Evolutionary conservation across 1,284 basidiomycete genomes (phyloP).

Genomic region (Naganishia sp.): DNA sequence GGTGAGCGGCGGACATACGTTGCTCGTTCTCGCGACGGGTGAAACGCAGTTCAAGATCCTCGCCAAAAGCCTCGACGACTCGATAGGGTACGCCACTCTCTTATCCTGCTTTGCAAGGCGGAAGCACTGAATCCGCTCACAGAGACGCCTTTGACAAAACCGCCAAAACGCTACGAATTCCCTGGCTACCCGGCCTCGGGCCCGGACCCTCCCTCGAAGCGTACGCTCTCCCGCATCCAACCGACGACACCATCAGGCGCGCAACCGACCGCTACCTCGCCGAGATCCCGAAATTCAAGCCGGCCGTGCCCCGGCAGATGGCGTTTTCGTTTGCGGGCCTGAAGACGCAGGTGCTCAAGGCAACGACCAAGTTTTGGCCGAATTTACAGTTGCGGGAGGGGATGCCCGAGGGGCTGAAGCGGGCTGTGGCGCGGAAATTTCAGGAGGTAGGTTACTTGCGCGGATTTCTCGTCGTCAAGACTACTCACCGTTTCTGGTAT

Average conservation of each 20-base stretch:
- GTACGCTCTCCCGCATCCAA: conserved; percentile 54
- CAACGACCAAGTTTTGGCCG: conserved; percentile 31
- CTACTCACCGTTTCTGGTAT: conserved; percentile 5
- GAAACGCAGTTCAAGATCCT: conserved; percentile 67
- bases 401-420: conserved; percentile 37
- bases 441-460: conserved; percentile 54
- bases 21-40: conserved; percentile 73
- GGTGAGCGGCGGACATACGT: conserved; percentile 86
- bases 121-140: conserved; percentile 8
- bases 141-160: conserved; percentile 77
- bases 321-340: conserved; percentile 76
- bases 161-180: conserved; percentile 66
- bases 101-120: not conserved
- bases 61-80: conserved; percentile 72
- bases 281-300: conserved; percentile 57
- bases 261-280: conserved; percentile 40
- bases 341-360: conserved; percentile 61
- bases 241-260: conserved; percentile 14
- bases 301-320: conserved; percentile 54
- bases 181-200: conserved; percentile 61
- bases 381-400: conserved; percentile 26
- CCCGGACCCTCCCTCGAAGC: conserved; percentile 76
- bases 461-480: no score
- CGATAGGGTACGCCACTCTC: conserved; percentile 61
- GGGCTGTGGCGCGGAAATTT: conserved; percentile 66